A percentile compares a stretch with the other conserved stretches of the same genome.
These are phyloP conservation scores for Rhodotorula taiwanensis DNA, from an alignment of 768 basidiomycete species.

Conservation along the genomic window DNA sequence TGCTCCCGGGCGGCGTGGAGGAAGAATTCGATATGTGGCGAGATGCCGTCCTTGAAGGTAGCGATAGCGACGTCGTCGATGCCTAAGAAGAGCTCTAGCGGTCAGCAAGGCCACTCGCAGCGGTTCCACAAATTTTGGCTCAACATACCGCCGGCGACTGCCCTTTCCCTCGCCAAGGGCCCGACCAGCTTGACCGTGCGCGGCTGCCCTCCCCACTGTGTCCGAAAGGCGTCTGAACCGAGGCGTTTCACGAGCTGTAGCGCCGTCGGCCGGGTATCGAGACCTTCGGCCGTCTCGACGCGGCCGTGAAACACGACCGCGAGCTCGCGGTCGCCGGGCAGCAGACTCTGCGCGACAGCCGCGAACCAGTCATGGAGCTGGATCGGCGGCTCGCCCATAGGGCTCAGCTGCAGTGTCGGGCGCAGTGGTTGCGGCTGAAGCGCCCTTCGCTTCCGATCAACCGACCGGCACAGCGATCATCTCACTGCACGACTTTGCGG, in stretches of 20 bases:
- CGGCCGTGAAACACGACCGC: neutral
- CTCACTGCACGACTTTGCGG: too few relatives aligned
- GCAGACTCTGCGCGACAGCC: neutral
- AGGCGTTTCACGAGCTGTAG: neutral
- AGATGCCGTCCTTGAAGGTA: neutral
- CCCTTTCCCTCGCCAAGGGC: neutral
- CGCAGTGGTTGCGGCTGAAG: too few relatives aligned
- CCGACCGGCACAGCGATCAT: too few relatives aligned
- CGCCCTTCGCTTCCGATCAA: too few relatives aligned
- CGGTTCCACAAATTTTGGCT: too few relatives aligned
- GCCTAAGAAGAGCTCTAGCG: neutral
- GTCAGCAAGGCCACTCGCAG: neutral
- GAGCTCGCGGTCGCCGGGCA: neutral
- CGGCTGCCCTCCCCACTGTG: too few relatives aligned
- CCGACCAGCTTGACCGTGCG: neutral
- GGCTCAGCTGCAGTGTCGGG: neutral
- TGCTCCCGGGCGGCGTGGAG: neutral
- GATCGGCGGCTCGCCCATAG: neutral
- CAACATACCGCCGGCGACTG: neutral
- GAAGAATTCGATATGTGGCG: neutral
- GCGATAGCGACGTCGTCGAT: neutral
- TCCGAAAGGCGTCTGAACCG: neutral
- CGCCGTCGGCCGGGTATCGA: neutral
- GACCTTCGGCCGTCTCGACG: too few relatives aligned
- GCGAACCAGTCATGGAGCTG: conserved; percentile 2